Base-by-base conservation (phyloP, 208 protist species). In the Leptomonas pyrrhocoris region DNA sequence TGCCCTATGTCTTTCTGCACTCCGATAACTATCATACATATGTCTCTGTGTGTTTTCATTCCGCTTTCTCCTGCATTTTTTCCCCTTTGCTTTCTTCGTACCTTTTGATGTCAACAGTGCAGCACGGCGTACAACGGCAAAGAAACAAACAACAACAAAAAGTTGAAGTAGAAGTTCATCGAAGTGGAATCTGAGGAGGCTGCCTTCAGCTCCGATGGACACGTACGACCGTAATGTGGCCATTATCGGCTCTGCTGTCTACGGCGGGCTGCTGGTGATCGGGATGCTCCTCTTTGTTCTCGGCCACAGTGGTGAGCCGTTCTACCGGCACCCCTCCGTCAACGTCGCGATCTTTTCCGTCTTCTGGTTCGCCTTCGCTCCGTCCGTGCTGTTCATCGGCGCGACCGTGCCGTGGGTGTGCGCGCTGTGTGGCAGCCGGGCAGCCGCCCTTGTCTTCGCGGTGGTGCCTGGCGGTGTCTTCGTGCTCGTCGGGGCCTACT, bases 331-430 rank as follows among this genome's bases (percentile, higher is more conserved):
- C 23, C 77, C 66, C 30, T 77, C 71, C n/a, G 2, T 11, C 19
- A 71, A 56, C 43, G 53, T 67, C 13, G 65, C 68, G 1, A 74
- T 77, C 23, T 89, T 88, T 40, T 80, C 85, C 21, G 63, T 85
- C 6, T 85, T 84, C 51, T 59, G 53, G 31, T 84, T 88, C 25
- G 58, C 57, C 51, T 76, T 93, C 56, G 63, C 76, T 15, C 81
- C 87, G 13, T 84, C 81, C 13, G 21, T 93, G 3, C 59, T 85
- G 13, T 80, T 86, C 57, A 50, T 85, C 11, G 81, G 83, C 2
- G 79, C 72, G 15, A 70, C 77, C 15, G 71, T 77, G 31, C 73
- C 84, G 51, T 90, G 87, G 82, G 68, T 85, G 28, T 84, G 79
- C 36, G 79, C 66, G 18, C 74, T 73, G 30, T 88, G 81, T 66